A percentile compares a stretch with the other conserved stretches of the same genome.
Evolutionary conservation across 2,329 filamentous ascomycete genomes (phyloP).

Genomic region (Cytospora paraplurivora): DNA sequence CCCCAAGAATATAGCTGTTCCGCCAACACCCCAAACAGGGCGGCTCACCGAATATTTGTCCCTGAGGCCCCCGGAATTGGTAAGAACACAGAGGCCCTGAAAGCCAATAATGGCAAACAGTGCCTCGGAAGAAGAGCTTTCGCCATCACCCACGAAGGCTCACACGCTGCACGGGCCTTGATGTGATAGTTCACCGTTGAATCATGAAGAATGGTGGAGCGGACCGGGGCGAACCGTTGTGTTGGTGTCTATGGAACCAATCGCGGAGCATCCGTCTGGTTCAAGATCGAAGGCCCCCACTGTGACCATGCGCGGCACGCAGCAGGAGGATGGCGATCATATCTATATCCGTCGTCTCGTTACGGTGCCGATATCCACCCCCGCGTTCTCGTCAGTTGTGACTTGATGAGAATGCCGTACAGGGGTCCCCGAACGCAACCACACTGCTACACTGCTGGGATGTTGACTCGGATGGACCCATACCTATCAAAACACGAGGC

Average conservation of each 20-base stretch:
- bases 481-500: no score
- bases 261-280: background rate
- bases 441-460: no score
- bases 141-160: no score
- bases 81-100: no score
- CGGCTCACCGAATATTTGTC: background rate
- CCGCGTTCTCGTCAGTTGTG: background rate
- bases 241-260: background rate
- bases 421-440: no score
- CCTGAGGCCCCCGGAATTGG: background rate
- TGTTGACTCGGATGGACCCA: no score
- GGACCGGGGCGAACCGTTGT: background rate
- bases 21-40: background rate
- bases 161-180: no score
- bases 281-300: background rate
- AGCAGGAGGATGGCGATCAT: background rate
- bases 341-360: background rate
- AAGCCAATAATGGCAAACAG: background rate
- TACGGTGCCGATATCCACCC: background rate
- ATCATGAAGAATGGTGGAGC: background rate
- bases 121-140: background rate
- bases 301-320: background rate
- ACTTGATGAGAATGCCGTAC: background rate
- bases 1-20: background rate
- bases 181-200: background rate